Conservation (phyloP, 2,329 filamentous ascomycete genomes). For the Cytospora paraplurivora region DNA sequence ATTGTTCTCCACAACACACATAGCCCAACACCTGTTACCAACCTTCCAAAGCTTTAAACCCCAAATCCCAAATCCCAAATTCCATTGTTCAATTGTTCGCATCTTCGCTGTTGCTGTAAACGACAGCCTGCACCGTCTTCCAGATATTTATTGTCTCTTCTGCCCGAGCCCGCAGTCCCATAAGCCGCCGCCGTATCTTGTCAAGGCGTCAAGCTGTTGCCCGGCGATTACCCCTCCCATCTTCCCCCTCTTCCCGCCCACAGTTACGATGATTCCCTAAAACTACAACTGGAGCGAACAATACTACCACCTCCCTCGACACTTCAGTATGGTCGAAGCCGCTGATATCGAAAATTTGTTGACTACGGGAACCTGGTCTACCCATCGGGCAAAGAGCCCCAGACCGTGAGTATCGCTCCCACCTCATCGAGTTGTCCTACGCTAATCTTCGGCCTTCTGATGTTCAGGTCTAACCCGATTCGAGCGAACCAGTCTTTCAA, state of each 20-base stretch:
- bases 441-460: conserved; percentile 9
- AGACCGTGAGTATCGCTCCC: conserved; percentile 37
- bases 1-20: conserved; percentile 7
- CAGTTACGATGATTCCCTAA: conserved; percentile 11
- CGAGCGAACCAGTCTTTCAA: conserved; percentile 27
- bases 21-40: conserved; percentile 8
- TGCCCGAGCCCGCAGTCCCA: neutral
- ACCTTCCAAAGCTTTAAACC: conserved; percentile 10
- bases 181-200: neutral
- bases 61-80: neutral
- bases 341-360: conserved; percentile 51
- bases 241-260: neutral
- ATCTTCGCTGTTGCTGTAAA: conserved; percentile 19
- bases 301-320: neutral
- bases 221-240: conserved; percentile 16
- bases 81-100: neutral
- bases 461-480: conserved; percentile 17
- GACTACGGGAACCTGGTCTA: conserved; percentile 53
- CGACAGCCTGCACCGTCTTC: neutral
- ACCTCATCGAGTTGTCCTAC: conserved; percentile 4
- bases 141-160: neutral
- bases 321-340: conserved; percentile 45
- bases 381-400: conserved; percentile 46
- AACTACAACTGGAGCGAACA: neutral
- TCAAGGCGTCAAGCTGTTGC: neutral